Base-by-base conservation (phyloP, 164 flowering plant genomes). In the Piper longum region DNA sequence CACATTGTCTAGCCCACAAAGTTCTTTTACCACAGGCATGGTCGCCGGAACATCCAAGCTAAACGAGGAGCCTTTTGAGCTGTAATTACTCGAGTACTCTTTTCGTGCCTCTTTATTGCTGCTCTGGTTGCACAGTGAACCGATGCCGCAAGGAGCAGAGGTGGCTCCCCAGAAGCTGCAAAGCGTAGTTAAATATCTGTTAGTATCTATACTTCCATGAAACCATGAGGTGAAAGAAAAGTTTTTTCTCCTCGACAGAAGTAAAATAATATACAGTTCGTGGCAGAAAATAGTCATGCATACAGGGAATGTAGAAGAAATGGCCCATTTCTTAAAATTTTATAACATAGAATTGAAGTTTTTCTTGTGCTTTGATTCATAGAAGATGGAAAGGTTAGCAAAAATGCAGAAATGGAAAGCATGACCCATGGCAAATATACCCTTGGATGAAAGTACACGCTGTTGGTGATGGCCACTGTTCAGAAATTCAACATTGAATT, bases 91-190 rank as follows among this genome's bases (percentile, higher is more conserved):
- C 48, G 44, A 69, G 13, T 78, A 76, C 75, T 92, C 87, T 68
- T 77, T 67, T 58, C 90, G 74, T 0, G 98, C 96, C 65, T 76
- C 93, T 62, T 76, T 56, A 89, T 79, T 54, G 98, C 96, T 55
- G 87, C 83, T 71, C 93, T 80, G 41, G 82, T 74, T 45, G 95
- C 96, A 69, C 87, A 86, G 73, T 87, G 90, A 64, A 87, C 81
- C 13, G 96, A 82, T 41, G 65, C 84, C 61, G 96, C 91, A 43
- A 87, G 73, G 54, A 87, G 82, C 55, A 92, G 74, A n/a, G 98
- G 98, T 42, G 98, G 98, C 73, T 92, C 96, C 59, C 98, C 98
- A 65, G 93, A 89, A 64, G 96, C 98, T 92, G 86, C 60, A 67
- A 48, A 48, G 52, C 14, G 1, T 14, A 48, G 14, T 48, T 48